Base-by-base conservation (phyloP, 1,284 basidiomycete genomes). In the Ustilago shanxiensis region DNA sequence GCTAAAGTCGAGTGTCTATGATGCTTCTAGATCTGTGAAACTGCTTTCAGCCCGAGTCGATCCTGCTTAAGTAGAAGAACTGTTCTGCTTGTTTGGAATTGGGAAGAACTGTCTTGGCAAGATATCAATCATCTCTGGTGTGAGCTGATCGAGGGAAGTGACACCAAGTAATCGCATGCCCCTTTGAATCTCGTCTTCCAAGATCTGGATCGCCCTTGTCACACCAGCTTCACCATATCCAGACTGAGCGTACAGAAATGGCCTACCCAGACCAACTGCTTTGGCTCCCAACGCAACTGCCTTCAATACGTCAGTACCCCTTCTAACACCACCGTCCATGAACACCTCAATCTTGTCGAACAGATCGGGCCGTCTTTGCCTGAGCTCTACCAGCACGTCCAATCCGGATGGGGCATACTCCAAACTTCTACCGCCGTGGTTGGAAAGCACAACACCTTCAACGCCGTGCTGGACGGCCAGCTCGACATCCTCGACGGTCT, bases 201-300 rank as follows among this genome's bases (percentile, higher is more conserved):
- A 86, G 47, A 96, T 88, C n/a, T 87, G 83, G 16, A 88, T 89
- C 31, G 92, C 89, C 83, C 92, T 92, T 41, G 91, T 88, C 14
- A 95, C 93, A 1, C 95, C 95, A 10, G 90, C 89, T 74, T 91
- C 90, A 1, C 94, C 95, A 66, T 94, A 95, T 5, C 93, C 93
- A 89, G 92, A 93, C 87, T 95, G 93, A 1, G 93, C 93, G 81
- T 93, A 95, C n/a, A 97, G 88, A 88, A 96, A 95, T 0, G 93
- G 90, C 29, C 95, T 90, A 0, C 95, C 95, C 26, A 98, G 88
- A 1, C 95, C 95, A 7, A 96, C 94, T 4, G 93, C 94, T 74
- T 88, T 92, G 1, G 95, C 95, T 18, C 80, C 77, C 41, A 98
- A 88, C 77, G 94, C 95, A 2, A 98, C 87, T 0, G 95, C 94